These are phyloP conservation scores for Gossypium laxum DNA, from an alignment of 441 rosid genomes.

Conservation along the genomic window DNA sequence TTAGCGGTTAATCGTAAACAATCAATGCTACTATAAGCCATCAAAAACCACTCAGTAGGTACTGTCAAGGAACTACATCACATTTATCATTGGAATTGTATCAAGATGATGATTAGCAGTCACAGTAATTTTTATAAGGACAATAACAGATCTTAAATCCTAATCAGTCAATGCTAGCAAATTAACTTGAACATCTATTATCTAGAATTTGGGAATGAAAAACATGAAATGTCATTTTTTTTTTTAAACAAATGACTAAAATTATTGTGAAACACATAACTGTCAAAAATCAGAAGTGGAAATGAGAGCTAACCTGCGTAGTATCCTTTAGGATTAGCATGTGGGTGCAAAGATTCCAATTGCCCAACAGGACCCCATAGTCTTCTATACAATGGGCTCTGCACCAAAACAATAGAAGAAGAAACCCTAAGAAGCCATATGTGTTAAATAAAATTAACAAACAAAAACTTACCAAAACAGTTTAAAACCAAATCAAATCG, in stretches of 20 bases:
- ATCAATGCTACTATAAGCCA: background rate
- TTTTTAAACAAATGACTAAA: background rate
- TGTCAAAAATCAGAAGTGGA: background rate
- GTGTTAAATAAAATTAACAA: background rate
- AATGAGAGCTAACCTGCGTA: constrained; percentile 49
- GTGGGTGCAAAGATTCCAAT: constrained; percentile 67
- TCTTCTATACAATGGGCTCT: constrained; percentile 69
- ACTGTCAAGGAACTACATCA: background rate
- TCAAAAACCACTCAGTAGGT: background rate
- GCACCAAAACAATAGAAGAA: constrained; percentile 17
- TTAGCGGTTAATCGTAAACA: background rate
- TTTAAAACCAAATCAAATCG: constrained; percentile 6
- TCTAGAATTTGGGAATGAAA: background rate
- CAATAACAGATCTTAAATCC: background rate
- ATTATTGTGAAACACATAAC: background rate
- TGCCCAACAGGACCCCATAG: constrained; percentile 77
- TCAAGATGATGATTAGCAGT: background rate
- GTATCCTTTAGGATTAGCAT: constrained; percentile 68
- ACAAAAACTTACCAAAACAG: background rate
- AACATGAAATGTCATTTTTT: background rate
- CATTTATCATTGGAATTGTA: background rate
- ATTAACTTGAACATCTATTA: background rate
- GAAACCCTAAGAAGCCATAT: background rate
- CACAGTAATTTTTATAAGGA: background rate
- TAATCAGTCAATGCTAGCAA: background rate